Evolutionary conservation across 2,329 filamentous ascomycete genomes (phyloP).

Genomic region (Dactylonectria estremocensis): DNA sequence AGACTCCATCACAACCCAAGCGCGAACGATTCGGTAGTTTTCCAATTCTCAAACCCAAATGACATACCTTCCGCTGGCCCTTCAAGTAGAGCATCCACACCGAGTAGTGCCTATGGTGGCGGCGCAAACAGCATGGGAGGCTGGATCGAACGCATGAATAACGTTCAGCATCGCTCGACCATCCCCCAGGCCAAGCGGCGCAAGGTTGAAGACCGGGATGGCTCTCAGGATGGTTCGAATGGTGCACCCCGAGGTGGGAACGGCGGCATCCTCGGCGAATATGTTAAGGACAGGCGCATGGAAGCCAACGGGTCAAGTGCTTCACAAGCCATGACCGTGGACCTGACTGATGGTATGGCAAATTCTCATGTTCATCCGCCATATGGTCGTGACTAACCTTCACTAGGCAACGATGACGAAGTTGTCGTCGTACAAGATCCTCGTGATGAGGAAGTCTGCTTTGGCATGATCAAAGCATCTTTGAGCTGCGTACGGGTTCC

Average conservation of each 20-base stretch:
- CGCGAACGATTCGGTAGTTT: slow-evolving; percentile 54
- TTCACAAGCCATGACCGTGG: slow-evolving; percentile 64
- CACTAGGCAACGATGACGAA: slow-evolving; percentile 67
- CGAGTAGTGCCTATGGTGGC: slow-evolving; percentile 44
- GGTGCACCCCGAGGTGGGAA: slow-evolving; percentile 59
- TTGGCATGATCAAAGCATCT: slow-evolving; percentile 80
- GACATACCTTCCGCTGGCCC: slow-evolving; percentile 53
- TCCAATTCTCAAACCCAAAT: slow-evolving; percentile 60
- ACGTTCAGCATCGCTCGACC: slow-evolving; percentile 76
- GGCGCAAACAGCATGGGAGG: slow-evolving; percentile 63
- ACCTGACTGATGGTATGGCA: slow-evolving; percentile 69
- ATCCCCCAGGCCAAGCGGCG: slow-evolving; percentile 76
- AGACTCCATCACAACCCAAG: slow-evolving; percentile 44
- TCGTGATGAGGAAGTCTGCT: slow-evolving; percentile 82
- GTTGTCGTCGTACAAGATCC: slow-evolving; percentile 71
- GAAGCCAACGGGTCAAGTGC: slow-evolving; percentile 55
- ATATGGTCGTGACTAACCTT: slow-evolving; percentile 21
- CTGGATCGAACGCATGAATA: slow-evolving; percentile 84
- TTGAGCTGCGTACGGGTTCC: slow-evolving; percentile 80
- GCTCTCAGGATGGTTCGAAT: slow-evolving; percentile 56
- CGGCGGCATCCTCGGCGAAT: slow-evolving; percentile 75
- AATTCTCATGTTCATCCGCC: neutral
- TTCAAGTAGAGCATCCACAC: slow-evolving; percentile 54
- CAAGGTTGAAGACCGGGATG: slow-evolving; percentile 67
- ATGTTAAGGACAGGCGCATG: slow-evolving; percentile 73